phyloP scores from a whole-genome alignment of 2,329 filamentous ascomycete species.

The Podosphaera leucotricha region DNA sequence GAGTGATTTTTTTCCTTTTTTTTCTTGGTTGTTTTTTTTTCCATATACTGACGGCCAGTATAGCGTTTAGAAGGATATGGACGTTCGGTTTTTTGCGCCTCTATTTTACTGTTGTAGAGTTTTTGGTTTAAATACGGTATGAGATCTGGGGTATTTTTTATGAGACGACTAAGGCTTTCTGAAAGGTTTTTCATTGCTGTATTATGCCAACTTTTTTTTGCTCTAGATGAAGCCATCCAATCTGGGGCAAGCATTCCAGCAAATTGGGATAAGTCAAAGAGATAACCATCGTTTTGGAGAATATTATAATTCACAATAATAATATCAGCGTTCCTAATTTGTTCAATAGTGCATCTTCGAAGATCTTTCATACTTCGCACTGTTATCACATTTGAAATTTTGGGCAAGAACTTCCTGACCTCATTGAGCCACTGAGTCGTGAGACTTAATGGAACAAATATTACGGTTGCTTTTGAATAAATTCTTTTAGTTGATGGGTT shows the following conservation, averaged over 20 bases:
- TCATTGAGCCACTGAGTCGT: conserved; percentile 34
- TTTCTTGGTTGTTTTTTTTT: conserved; percentile 1
- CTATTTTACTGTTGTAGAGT: conserved; percentile 13
- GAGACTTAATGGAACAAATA: conserved; percentile 32
- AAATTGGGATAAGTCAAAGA: conserved; percentile 24
- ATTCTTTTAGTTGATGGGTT: conserved; percentile 2
- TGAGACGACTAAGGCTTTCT: conserved; percentile 14
- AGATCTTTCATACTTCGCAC: conserved; percentile 21
- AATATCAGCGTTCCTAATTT: conserved; percentile 26
- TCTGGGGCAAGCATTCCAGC: conserved; percentile 17
- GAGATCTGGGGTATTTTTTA: conserved; percentile 8
- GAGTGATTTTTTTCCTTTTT: not conserved
- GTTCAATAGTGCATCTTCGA: conserved; percentile 18
- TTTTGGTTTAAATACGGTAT: conserved; percentile 2
- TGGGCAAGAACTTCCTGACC: conserved; percentile 21
- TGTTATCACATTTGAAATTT: conserved; percentile 17
- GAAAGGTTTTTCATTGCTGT: conserved; percentile 20
- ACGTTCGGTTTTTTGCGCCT: conserved; percentile 11
- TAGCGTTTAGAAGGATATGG: conserved; percentile 12
- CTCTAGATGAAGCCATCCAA: conserved; percentile 19
- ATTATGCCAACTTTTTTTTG: conserved; percentile 27
- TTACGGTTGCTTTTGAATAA: conserved; percentile 30
- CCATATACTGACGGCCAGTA: conserved; percentile 11
- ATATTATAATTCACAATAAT: conserved; percentile 29
- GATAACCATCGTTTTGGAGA: conserved; percentile 24